These are phyloP conservation scores for Plasmodium reichenowi DNA, from an alignment of 169 alveolate species.

Conservation along the genomic window DNA sequence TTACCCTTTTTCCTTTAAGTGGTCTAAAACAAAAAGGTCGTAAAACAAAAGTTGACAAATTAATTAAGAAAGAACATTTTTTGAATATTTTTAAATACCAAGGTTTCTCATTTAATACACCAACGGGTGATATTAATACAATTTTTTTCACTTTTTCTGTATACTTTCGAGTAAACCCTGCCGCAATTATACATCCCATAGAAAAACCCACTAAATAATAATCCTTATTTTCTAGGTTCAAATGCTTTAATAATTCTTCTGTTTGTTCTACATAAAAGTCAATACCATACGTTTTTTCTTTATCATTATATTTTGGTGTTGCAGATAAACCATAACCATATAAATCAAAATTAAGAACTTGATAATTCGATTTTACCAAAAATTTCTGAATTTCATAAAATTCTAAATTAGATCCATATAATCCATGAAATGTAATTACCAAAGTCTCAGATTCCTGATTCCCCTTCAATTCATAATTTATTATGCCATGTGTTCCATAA, in stretches of 20 bases:
- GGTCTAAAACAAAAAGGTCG: constrained; percentile 44
- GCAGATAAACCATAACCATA: constrained; percentile 88
- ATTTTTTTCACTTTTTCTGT: constrained; percentile 82
- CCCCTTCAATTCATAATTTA: constrained; percentile 82
- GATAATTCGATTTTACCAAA: constrained; percentile 76
- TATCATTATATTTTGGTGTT: constrained; percentile 81
- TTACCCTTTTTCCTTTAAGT: constrained; percentile 15
- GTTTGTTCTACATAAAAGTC: constrained; percentile 85
- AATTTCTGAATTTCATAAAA: constrained; percentile 79
- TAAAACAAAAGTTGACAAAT: constrained; percentile 43
- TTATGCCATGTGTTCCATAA: constrained; percentile 81
- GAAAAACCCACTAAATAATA: constrained; percentile 85
- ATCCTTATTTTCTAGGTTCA: constrained; percentile 74
- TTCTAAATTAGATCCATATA: constrained; percentile 84
- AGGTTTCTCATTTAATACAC: constrained; percentile 82
- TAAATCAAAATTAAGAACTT: constrained; percentile 85
- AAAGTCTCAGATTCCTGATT: constrained; percentile 57
- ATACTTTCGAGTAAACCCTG: constrained; percentile 80
- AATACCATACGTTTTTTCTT: constrained; percentile 79
- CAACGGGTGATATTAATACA: constrained; percentile 85
- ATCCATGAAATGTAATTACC: constrained; percentile 87
- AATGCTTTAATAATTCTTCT: constrained; percentile 79
- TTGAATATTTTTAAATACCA: constrained; percentile 68
- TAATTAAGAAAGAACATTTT: constrained; percentile 79
- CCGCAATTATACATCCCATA: constrained; percentile 86